Evolutionary conservation across 2,329 filamentous ascomycete genomes (phyloP).

Genomic region (Rasamsonia emersonii): DNA sequence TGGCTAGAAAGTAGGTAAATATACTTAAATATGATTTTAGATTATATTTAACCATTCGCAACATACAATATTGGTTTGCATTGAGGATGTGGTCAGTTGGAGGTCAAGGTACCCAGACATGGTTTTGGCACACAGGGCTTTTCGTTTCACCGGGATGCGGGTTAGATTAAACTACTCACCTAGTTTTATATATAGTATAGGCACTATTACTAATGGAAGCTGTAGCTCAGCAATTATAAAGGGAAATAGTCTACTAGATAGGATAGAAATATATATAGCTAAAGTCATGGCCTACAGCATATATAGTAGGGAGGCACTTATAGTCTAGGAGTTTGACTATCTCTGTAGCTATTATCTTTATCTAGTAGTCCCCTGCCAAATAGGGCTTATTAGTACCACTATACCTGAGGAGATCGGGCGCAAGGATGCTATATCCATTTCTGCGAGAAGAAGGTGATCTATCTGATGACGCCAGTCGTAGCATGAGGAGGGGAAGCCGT

Average conservation of each 20-base stretch:
- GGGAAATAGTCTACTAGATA: slow-evolving; percentile 16
- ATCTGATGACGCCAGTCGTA: slow-evolving; percentile 39
- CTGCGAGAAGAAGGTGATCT: slow-evolving; percentile 21
- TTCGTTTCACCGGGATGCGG: too few species aligned
- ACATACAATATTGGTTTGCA: too few species aligned
- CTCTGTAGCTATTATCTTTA: slow-evolving; percentile 24
- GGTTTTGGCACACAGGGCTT: too few species aligned
- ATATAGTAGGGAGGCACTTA: slow-evolving; percentile 12
- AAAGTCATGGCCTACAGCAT: slow-evolving; percentile 18
- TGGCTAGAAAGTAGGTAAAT: too few species aligned
- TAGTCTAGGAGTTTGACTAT: slow-evolving; percentile 26
- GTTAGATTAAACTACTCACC: too few species aligned
- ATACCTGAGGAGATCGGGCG: slow-evolving; percentile 35
- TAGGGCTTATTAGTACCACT: slow-evolving; percentile 25
- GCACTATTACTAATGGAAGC: too few species aligned
- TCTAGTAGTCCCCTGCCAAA: slow-evolving; percentile 17
- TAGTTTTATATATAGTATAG: too few species aligned
- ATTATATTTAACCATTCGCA: too few species aligned
- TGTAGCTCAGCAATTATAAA: too few species aligned
- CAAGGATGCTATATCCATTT: slow-evolving; percentile 36
- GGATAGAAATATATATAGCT: slow-evolving; percentile 16
- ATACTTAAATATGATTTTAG: too few species aligned
- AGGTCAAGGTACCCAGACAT: too few species aligned
- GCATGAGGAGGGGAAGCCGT: slow-evolving; percentile 42
- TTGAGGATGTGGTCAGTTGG: too few species aligned